Evolutionary conservation across 2,329 filamentous ascomycete species (phyloP).

Genomic region (Exophiala sp.): DNA sequence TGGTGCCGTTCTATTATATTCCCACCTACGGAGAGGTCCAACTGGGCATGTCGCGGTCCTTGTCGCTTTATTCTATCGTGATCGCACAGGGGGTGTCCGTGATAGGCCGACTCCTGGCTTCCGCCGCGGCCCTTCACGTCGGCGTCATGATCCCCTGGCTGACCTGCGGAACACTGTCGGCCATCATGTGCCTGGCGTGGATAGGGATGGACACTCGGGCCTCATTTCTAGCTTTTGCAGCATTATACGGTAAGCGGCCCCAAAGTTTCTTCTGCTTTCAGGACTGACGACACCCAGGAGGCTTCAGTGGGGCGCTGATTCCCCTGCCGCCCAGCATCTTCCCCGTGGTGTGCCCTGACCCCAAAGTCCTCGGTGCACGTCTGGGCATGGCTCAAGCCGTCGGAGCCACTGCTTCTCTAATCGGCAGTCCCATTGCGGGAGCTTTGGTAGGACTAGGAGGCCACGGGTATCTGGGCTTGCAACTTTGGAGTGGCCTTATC

Average conservation of each 20-base stretch:
- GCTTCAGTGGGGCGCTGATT: constrained; percentile 56
- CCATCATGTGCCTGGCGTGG: constrained; percentile 47
- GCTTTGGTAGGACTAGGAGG: constrained; percentile 38
- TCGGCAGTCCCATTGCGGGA: constrained; percentile 46
- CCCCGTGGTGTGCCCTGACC: constrained; percentile 44
- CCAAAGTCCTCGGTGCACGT: constrained; percentile 42
- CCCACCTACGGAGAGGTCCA: constrained; percentile 33
- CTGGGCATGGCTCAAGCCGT: constrained; percentile 48
- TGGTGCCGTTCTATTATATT: constrained; percentile 44
- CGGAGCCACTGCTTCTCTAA: constrained; percentile 44
- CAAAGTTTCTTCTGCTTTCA: neutral
- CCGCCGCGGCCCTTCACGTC: constrained; percentile 48
- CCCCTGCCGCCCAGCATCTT: constrained; percentile 56
- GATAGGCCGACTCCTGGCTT: constrained; percentile 51
- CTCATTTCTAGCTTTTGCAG: constrained; percentile 53
- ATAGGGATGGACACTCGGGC: constrained; percentile 45
- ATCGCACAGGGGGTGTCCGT: constrained; percentile 55
- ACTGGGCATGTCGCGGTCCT: constrained; percentile 33
- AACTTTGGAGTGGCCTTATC: constrained; percentile 41
- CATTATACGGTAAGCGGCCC: constrained; percentile 46
- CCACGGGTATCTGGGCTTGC: constrained; percentile 40
- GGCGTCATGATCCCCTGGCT: constrained; percentile 55
- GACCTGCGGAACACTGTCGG: constrained; percentile 38
- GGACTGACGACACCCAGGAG: constrained; percentile 32
- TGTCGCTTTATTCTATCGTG: constrained; percentile 54